A percentile compares a stretch with the other conserved stretches of the same genome.
Evolutionary conservation across 148 eudicot species (phyloP).

Genomic region (Rheum nobile): DNA sequence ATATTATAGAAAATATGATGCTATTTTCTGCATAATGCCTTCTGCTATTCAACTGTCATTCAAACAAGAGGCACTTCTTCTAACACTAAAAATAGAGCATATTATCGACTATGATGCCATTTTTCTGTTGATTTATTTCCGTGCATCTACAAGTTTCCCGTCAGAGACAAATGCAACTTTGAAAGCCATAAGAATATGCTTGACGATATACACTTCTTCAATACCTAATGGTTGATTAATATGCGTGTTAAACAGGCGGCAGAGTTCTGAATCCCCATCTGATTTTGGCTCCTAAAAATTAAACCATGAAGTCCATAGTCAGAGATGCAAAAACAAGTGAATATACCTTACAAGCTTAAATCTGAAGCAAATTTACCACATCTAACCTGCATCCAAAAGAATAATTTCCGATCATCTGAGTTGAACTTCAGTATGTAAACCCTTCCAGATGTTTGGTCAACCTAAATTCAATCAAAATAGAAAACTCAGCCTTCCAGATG

Average conservation of each 20-base stretch:
- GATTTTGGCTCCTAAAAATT: slow-evolving; percentile 60
- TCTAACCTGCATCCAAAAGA: slow-evolving; percentile 94
- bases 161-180: not conserved
- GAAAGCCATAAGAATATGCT: not conserved
- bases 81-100: not conserved
- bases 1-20: not conserved
- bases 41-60: not conserved
- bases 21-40: not conserved
- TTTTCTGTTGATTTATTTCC: not conserved
- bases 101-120: not conserved
- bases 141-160: not conserved
- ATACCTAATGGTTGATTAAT: slow-evolving; percentile 75
- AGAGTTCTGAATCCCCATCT: slow-evolving; percentile 55
- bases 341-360: not conserved
- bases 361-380: not conserved
- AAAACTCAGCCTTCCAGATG: not conserved
- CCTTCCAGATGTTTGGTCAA: slow-evolving; percentile 87
- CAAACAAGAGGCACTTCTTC: not conserved
- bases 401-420: slow-evolving; percentile 87
- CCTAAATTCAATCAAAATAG: slow-evolving; percentile 24
- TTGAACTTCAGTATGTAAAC: slow-evolving; percentile 82
- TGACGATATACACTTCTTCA: not conserved
- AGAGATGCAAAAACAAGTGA: not conserved
- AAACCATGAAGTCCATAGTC: not conserved
- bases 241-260: slow-evolving; percentile 64